Evolutionary conservation across 2,329 filamentous ascomycete species (phyloP), one percentile per base, ranked within the genome.

Genomic region (Aspergillaceae sp.): DNA sequence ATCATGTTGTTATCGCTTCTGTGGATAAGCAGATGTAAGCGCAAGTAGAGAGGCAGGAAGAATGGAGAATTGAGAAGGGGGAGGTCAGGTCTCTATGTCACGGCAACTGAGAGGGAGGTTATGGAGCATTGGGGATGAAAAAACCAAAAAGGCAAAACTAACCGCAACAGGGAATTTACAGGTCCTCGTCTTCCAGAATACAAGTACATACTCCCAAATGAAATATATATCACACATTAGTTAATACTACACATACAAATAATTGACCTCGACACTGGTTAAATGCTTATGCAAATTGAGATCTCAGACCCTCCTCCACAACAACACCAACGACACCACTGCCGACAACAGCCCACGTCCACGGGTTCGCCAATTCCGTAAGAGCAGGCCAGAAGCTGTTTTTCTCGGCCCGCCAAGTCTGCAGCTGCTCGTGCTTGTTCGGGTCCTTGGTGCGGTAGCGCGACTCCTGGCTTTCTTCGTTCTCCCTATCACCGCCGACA

Each of bases 361-460:
- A 82, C 48, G 74, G 73, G 51, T 81, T 82, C 26, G 56, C 60
- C 5, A 76, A 45, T 60, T 80, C 75, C 29, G 65, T 59, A 1
- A 69, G 41, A 7, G 64, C 64, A 1, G 78, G 79, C 78, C 78
- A 83, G 62, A 82, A 78, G 35, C 75, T 74, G 54, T 83, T 80
- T 61, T 79, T 78, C 54, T 76, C 71, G 26, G 61, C 51, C 43
- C 70, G 68, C 66, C 76, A 82, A 45, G 71, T 58, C 55, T 74
- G 65, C 19, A 82, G 65, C 51, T 82, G 72, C 38, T 68, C 63
- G 43, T 75, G 71, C 60, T 82, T 82, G 41, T 68, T 58, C 4
- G 71, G 68, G 47, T 74, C 71, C 9, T 72, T 69, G 35, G 68
- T 67, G 19, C 68, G 68, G 55, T 82, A 82, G 4, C 77, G 71